phyloP scores from a whole-genome alignment of 805 yeast species.

The Geotrichum ghanense region DNA sequence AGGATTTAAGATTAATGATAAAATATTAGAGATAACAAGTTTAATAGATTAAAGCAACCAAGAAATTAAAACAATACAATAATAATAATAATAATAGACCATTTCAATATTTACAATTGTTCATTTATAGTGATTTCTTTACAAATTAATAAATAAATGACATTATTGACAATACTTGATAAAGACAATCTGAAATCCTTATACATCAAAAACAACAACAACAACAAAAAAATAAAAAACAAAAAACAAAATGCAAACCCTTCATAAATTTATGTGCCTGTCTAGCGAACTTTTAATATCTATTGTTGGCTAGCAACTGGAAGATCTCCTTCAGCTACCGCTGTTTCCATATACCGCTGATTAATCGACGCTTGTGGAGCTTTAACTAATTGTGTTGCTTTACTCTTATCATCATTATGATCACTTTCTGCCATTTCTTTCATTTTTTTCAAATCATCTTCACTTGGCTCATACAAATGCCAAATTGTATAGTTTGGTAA shows the following conservation, averaged over 20 bases:
- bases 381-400: background rate
- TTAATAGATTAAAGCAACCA: no score
- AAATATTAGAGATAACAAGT: no score
- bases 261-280: background rate
- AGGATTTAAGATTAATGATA: no score
- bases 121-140: no score
- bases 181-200: background rate
- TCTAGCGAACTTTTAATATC: background rate
- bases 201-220: background rate
- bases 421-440: constrained; percentile 27
- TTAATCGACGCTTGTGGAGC: background rate
- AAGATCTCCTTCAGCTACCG: background rate
- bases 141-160: no score
- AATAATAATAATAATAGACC: no score
- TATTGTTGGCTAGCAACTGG: background rate
- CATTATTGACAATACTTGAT: background rate
- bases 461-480: constrained; percentile 95
- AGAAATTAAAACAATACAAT: no score
- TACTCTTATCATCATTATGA: background rate
- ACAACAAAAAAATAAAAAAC: background rate
- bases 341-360: background rate
- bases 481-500: constrained; percentile 93
- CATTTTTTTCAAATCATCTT: constrained; percentile 76
- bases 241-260: background rate
- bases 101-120: no score